A percentile compares a stretch with the other conserved stretches of the same genome.
Conservation (phyloP, 169 alveolate genomes). For the Theileria parva region DNA sequence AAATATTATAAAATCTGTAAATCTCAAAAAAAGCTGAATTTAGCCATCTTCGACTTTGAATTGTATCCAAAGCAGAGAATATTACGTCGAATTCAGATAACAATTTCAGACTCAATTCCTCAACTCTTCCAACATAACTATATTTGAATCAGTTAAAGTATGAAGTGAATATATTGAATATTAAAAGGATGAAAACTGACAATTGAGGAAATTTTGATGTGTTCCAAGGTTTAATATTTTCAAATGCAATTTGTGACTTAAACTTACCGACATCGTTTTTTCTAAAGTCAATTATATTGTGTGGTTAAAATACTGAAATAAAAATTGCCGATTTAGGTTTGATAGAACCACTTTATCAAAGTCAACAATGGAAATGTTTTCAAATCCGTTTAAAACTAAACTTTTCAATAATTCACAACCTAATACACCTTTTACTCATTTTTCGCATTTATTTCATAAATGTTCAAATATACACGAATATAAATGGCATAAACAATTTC, state of each 20-base stretch:
- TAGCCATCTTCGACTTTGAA: conserved; percentile 54
- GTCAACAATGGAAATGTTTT: conserved; percentile 62
- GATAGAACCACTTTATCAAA: conserved; percentile 64
- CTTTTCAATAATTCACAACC: conserved; percentile 70
- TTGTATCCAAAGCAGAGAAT: conserved; percentile 39
- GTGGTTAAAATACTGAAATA: conserved; percentile 41
- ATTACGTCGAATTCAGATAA: conserved; percentile 34
- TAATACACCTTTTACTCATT: not conserved
- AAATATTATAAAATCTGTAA: not conserved
- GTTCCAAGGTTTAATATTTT: conserved; percentile 6
- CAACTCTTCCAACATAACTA: conserved; percentile 19
- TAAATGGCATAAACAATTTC: not conserved
- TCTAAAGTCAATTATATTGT: conserved; percentile 20
- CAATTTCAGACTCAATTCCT: conserved; percentile 21
- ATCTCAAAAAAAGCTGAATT: conserved; percentile 31
- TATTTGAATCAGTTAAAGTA: not conserved
- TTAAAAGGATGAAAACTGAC: conserved; percentile 17
- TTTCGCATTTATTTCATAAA: not conserved
- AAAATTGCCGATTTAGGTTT: conserved; percentile 67
- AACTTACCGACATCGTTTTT: conserved; percentile 20
- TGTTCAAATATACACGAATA: not conserved
- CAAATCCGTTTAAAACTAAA: conserved; percentile 36
- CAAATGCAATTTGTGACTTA: conserved; percentile 38
- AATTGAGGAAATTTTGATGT: conserved; percentile 22
- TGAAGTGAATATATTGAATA: not conserved